These are phyloP conservation scores for Eucalyptus erythrocorys DNA, from an alignment of 345 rosid species.

Conservation along the genomic window DNA sequence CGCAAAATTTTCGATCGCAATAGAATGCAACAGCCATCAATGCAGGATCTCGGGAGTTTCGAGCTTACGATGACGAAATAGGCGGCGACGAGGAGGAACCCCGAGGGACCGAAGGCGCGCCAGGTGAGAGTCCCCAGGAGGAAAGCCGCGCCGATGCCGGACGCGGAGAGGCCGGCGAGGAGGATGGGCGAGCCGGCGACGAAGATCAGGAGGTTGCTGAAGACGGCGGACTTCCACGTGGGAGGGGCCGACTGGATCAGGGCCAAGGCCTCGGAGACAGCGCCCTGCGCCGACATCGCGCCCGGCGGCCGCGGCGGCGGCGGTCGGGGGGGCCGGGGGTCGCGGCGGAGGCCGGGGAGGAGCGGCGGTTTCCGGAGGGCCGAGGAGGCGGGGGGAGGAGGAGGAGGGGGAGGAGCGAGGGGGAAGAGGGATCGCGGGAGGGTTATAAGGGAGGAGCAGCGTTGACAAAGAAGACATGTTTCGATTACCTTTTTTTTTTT, in stretches of 20 bases:
- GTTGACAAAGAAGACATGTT: neutral
- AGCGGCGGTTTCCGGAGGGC: neutral
- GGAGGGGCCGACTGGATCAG: slow-evolving; percentile 53
- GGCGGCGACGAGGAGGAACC: slow-evolving; percentile 27
- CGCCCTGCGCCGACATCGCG: neutral
- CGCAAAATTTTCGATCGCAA: neutral
- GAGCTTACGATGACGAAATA: slow-evolving; percentile 24
- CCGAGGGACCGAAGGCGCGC: slow-evolving; percentile 89
- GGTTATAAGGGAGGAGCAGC: neutral
- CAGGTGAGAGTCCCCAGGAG: slow-evolving; percentile 86
- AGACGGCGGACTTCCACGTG: slow-evolving; percentile 73
- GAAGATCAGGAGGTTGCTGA: slow-evolving; percentile 72
- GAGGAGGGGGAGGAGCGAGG: neutral
- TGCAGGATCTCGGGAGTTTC: neutral
- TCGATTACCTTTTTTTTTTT: too few species aligned
- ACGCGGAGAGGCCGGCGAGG: slow-evolving; percentile 60
- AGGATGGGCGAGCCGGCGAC: slow-evolving; percentile 65
- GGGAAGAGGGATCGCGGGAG: neutral
- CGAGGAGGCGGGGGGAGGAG: neutral
- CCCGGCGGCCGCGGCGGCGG: neutral
- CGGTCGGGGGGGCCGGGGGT: neutral
- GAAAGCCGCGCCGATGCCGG: slow-evolving; percentile 82
- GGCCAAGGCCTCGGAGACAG: slow-evolving; percentile 37
- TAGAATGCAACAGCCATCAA: neutral
- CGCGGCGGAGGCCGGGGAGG: neutral